Percentiles rank a stretch among this genome's conserved stretches.
Evolutionary conservation across 305 asterid genomes (phyloP).

Genomic region (Fraxinus greggii): DNA sequence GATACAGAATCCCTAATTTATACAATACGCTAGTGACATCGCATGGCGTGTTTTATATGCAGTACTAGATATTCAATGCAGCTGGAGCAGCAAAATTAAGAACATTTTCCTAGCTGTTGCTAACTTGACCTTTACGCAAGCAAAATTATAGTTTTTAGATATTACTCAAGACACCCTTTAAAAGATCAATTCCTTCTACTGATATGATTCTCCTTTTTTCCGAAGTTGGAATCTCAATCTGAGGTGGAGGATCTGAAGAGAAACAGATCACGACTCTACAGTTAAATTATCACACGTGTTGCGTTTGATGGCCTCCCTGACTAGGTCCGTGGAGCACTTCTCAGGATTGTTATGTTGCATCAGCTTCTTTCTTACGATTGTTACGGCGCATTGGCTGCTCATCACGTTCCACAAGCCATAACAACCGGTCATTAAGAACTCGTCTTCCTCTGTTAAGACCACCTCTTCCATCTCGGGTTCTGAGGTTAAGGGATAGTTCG

Average conservation of each 20-base stretch:
- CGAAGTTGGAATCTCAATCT: conserved; percentile 55
- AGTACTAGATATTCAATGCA: neutral
- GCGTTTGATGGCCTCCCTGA: conserved; percentile 76
- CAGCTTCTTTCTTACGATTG: conserved; percentile 76
- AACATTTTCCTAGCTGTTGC: neutral
- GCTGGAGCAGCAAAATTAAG: neutral
- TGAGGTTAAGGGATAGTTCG: conserved; percentile 60
- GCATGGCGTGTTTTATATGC: neutral
- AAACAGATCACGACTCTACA: conserved; percentile 67
- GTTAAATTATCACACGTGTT: conserved; percentile 86
- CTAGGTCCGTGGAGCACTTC: conserved; percentile 67
- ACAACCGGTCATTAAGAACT: conserved; percentile 83
- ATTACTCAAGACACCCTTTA: conserved; percentile 69
- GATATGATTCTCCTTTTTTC: conserved; percentile 87
- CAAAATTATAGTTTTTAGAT: conserved; percentile 32
- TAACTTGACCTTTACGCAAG: neutral
- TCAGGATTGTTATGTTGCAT: conserved; percentile 82
- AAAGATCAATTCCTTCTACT: conserved; percentile 84
- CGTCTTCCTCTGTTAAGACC: conserved; percentile 67
- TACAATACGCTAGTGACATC: neutral
- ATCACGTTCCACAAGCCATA: conserved; percentile 96
- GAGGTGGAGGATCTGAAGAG: conserved; percentile 74
- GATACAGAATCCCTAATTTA: neutral
- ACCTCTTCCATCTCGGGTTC: conserved; percentile 83
- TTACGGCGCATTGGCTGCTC: conserved; percentile 92